phyloP scores from a whole-genome alignment of 441 rosid species.

The Biscutella auriculata region DNA sequence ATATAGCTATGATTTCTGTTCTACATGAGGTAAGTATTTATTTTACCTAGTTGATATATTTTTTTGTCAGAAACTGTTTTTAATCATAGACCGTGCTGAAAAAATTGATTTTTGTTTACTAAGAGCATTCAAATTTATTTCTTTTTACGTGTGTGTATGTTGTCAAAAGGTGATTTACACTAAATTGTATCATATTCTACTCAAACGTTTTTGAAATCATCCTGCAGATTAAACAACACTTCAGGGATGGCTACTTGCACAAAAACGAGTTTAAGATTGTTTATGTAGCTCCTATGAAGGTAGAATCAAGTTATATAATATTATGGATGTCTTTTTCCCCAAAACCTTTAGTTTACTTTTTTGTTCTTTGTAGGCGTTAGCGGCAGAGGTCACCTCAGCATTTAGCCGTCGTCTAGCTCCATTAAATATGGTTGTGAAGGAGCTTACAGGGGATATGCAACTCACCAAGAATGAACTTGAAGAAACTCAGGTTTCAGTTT shows the following conservation, averaged over 20 bases:
- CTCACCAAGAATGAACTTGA: constrained; percentile 82
- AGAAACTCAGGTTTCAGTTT: constrained; percentile 74
- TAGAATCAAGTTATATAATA: constrained; percentile 17
- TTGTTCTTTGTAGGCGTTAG: constrained; percentile 57
- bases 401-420: constrained; percentile 88
- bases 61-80: constrained; percentile 5
- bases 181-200: neutral
- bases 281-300: constrained; percentile 99
- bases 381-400: constrained; percentile 89
- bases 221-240: constrained; percentile 85
- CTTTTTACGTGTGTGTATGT: neutral
- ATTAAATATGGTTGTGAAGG: constrained; percentile 80
- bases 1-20: constrained; percentile 91
- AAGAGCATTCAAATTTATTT: neutral
- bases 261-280: constrained; percentile 93
- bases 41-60: neutral
- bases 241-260: constrained; percentile 90
- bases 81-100: neutral
- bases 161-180: neutral
- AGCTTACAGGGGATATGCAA: constrained; percentile 98
- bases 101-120: neutral
- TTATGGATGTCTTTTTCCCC: neutral
- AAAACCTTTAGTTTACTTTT: constrained; percentile 5
- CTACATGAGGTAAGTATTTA: constrained; percentile 64
- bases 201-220: neutral